Evolutionary conservation across 345 rosid species (phyloP).

Genomic region (Hibiscus tridactylites): DNA sequence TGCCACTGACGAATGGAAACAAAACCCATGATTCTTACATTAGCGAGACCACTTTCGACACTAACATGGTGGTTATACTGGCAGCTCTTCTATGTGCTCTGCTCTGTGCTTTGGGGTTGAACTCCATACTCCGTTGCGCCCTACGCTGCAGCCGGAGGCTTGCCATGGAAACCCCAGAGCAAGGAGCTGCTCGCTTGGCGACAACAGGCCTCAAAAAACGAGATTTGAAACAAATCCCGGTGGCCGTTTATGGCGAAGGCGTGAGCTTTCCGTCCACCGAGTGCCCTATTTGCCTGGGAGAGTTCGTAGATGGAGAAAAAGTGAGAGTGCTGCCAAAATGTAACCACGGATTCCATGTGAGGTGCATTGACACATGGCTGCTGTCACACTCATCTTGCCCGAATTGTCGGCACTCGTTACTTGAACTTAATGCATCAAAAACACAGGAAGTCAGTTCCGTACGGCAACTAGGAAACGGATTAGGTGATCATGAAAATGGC

Average conservation of each 20-base stretch:
- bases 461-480: slow-evolving; percentile 11
- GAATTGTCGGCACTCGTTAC: slow-evolving; percentile 52
- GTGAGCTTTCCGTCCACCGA: slow-evolving; percentile 27
- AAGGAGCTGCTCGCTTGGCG: slow-evolving; percentile 25
- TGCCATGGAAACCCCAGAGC: slow-evolving; percentile 26
- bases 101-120: slow-evolving; percentile 51
- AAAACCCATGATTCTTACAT: slow-evolving; percentile 15
- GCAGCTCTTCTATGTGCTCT: slow-evolving; percentile 61
- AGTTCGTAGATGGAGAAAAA: slow-evolving; percentile 54
- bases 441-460: slow-evolving; percentile 9
- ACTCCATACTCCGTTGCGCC: slow-evolving; percentile 55
- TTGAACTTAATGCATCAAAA: slow-evolving; percentile 21
- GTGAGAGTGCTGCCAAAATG: slow-evolving; percentile 62
- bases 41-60: slow-evolving; percentile 51
- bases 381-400: slow-evolving; percentile 63
- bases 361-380: slow-evolving; percentile 62
- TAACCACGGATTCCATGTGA: slow-evolving; percentile 62
- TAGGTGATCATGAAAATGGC: slow-evolving; percentile 9
- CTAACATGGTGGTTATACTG: slow-evolving; percentile 71
- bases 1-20: slow-evolving; percentile 19
- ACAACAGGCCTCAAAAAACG: slow-evolving; percentile 51
- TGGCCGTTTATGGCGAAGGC: slow-evolving; percentile 36
- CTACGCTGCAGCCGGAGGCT: slow-evolving; percentile 45
- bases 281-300: slow-evolving; percentile 66
- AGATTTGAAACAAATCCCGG: slow-evolving; percentile 47